Evolutionary conservation across 495 filamentous ascomycete genomes (phyloP).

Genomic region (Saxispiralis lemnorum): DNA sequence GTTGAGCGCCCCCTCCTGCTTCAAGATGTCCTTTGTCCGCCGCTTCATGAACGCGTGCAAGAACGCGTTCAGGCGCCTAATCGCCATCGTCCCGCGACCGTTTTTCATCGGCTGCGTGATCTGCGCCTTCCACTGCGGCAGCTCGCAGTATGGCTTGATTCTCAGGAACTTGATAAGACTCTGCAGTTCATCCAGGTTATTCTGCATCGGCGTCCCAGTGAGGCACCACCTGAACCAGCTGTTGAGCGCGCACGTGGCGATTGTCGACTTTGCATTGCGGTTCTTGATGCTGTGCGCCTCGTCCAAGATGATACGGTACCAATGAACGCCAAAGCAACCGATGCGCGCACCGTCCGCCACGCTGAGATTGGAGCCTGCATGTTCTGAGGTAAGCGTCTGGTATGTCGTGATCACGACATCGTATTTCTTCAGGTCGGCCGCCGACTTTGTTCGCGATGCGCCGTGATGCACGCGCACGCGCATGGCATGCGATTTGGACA

Average conservation of each 20-base stretch:
- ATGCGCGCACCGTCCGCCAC: conserved; percentile 38
- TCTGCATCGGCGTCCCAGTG: conserved; percentile 91
- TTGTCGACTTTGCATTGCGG: conserved; percentile 81
- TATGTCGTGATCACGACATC: conserved; percentile 98
- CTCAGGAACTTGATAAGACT: conserved; percentile 80
- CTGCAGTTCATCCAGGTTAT: conserved; percentile 93
- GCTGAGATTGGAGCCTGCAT: conserved; percentile 42
- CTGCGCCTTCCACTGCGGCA: conserved; percentile 68
- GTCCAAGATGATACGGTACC: conserved; percentile 89
- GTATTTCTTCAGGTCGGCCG: conserved; percentile 56
- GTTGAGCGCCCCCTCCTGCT: conserved; percentile 58
- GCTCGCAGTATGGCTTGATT: conserved; percentile 76
- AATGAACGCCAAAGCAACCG: conserved; percentile 78
- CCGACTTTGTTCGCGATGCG: conserved; percentile 59
- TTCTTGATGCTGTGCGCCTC: conserved; percentile 98
- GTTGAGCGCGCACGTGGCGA: conserved; percentile 64
- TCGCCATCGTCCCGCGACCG: conserved; percentile 72
- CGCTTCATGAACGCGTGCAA: conserved; percentile 93
- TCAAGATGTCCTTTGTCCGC: conserved; percentile 85
- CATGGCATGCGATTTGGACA: conserved; percentile 46
- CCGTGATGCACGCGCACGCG: conserved; percentile 83
- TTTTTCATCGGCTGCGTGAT: conserved; percentile 75
- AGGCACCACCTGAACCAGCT: conserved; percentile 87
- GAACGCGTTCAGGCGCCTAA: conserved; percentile 62
- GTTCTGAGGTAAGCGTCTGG: conserved; percentile 80